Evolutionary conservation across 1,284 basidiomycete genomes (phyloP).

Genomic region (Inonotus obliquus): DNA sequence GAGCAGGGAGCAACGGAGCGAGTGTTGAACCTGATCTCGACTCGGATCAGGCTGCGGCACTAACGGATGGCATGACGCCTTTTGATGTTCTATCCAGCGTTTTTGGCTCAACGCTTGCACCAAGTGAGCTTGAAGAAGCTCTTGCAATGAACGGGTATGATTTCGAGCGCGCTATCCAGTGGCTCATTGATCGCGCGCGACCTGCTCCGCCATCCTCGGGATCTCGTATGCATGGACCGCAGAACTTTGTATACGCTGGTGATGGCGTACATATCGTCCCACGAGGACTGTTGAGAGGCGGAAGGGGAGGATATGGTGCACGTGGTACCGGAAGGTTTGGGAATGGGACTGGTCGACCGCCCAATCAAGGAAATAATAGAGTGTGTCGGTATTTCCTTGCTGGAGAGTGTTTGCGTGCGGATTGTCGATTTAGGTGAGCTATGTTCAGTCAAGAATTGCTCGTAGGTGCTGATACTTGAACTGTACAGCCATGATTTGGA

Average conservation of each 20-base stretch:
- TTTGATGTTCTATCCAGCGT: slow-evolving; percentile 94
- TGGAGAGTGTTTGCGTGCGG: slow-evolving; percentile 91
- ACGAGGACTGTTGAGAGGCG: slow-evolving; percentile 44
- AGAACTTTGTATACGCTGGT: slow-evolving; percentile 47
- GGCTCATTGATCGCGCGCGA: slow-evolving; percentile 75
- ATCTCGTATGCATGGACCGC: slow-evolving; percentile 19
- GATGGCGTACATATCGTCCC: slow-evolving; percentile 53
- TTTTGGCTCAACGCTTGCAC: slow-evolving; percentile 83
- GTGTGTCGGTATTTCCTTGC: slow-evolving; percentile 97
- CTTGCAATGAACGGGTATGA: slow-evolving; percentile 86
- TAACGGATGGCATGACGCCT: slow-evolving; percentile 91
- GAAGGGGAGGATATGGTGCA: slow-evolving; percentile 29
- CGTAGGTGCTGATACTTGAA: neutral
- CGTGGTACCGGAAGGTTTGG: slow-evolving; percentile 44
- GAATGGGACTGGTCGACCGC: slow-evolving; percentile 51
- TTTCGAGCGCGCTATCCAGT: slow-evolving; percentile 91
- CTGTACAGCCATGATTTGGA: slow-evolving; percentile 77
- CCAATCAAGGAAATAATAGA: slow-evolving; percentile 56
- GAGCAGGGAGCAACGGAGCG: slow-evolving; percentile 18
- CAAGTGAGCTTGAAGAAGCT: slow-evolving; percentile 91
- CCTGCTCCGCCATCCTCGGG: slow-evolving; percentile 27
- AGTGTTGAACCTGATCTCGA: slow-evolving; percentile 44
- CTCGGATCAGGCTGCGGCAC: slow-evolving; percentile 48
- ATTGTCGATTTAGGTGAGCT: slow-evolving; percentile 92
- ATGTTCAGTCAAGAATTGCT: neutral